A percentile compares a stretch with the other conserved stretches of the same genome.
phyloP scores from a whole-genome alignment of 1,139 yeast genomes.

The Debaryomyces subglobosus region DNA sequence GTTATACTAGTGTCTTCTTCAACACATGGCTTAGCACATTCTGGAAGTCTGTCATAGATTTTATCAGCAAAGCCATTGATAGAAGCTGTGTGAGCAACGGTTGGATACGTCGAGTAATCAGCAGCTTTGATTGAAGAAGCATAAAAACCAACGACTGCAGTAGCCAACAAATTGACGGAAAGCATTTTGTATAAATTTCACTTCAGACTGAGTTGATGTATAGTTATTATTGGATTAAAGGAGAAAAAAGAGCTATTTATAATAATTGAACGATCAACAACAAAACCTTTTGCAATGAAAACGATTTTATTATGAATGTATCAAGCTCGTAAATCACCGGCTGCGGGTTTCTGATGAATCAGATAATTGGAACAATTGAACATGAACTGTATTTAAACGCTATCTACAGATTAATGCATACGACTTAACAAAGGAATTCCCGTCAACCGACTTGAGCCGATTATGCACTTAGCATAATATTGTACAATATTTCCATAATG shows the following conservation, averaged over 20 bases:
- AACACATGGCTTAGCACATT: slow-evolving; percentile 49
- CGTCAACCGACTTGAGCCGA: not conserved
- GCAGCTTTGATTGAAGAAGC: slow-evolving; percentile 11
- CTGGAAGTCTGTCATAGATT: slow-evolving; percentile 41
- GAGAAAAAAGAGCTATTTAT: not conserved
- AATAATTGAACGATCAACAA: not conserved
- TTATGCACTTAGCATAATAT: not conserved
- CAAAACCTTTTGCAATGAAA: not conserved
- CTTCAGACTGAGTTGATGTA: not conserved
- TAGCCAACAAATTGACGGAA: slow-evolving; percentile 6
- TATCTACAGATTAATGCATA: not conserved
- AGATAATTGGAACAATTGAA: not conserved
- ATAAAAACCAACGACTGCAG: not conserved
- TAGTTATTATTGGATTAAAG: not conserved
- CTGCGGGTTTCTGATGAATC: not conserved
- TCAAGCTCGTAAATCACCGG: not conserved
- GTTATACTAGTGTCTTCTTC: slow-evolving; percentile 34
- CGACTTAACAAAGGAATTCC: not conserved
- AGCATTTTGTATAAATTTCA: slow-evolving; percentile 4
- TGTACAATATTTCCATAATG: not conserved
- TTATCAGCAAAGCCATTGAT: slow-evolving; percentile 59
- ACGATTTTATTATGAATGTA: not conserved
- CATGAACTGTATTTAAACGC: not conserved
- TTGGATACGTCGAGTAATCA: slow-evolving; percentile 45
- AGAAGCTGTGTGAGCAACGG: slow-evolving; percentile 51